Percentiles rank a stretch among this genome's conserved stretches.
These are phyloP conservation scores for Arthrobotrys pseudoclavata DNA, from an alignment of 2,329 filamentous ascomycete species.

Conservation along the genomic window DNA sequence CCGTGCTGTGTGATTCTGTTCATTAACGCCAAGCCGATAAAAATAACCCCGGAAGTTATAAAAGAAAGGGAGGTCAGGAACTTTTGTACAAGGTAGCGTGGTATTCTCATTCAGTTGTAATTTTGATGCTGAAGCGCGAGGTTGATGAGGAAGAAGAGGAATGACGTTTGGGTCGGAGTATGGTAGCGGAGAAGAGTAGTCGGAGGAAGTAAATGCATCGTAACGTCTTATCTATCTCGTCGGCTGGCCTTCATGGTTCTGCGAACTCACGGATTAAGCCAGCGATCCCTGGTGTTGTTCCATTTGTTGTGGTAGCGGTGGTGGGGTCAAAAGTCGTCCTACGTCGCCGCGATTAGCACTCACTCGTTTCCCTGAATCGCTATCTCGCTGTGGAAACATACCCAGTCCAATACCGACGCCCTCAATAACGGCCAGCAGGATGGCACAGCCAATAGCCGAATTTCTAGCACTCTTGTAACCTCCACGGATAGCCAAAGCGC, in stretches of 20 bases:
- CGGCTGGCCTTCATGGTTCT: not conserved
- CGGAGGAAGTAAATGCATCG: not conserved
- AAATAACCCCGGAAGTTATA: slow-evolving; percentile 16
- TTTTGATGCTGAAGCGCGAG: not conserved
- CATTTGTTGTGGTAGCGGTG: slow-evolving; percentile 54
- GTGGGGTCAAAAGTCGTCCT: slow-evolving; percentile 56
- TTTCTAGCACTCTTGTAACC: slow-evolving; percentile 93
- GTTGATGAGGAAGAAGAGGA: not conserved
- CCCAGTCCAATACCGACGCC: slow-evolving; percentile 75
- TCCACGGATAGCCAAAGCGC: slow-evolving; percentile 89
- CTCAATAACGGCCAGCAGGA: slow-evolving; percentile 94
- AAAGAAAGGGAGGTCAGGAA: slow-evolving; percentile 40
- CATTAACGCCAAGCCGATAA: slow-evolving; percentile 52
- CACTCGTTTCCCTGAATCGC: not conserved
- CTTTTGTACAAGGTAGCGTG: slow-evolving; percentile 55
- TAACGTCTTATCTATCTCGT: not conserved
- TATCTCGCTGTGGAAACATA: slow-evolving; percentile 2
- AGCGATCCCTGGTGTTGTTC: slow-evolving; percentile 50
- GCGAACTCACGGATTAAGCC: slow-evolving; percentile 16
- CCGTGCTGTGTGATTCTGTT: slow-evolving; percentile 44
- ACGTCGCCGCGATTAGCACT: slow-evolving; percentile 4
- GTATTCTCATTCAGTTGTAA: slow-evolving; percentile 7
- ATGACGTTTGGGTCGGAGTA: not conserved
- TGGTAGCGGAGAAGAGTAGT: not conserved
- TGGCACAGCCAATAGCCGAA: slow-evolving; percentile 94